phyloP scores from a whole-genome alignment of 2,329 filamentous ascomycete species.

The Colletotrichum trifolii region DNA sequence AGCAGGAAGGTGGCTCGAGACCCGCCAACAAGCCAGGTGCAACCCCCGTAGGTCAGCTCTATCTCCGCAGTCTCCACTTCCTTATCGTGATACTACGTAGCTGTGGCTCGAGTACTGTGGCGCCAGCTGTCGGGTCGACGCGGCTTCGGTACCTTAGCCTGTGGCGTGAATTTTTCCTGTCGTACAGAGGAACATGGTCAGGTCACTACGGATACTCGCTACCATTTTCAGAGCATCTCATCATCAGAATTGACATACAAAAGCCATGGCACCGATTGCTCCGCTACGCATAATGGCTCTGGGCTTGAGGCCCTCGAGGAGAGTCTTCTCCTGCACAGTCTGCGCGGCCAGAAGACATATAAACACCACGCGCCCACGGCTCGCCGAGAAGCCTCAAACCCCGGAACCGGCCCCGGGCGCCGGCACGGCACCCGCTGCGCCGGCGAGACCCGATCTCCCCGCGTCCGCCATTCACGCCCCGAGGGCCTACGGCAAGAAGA shows the following conservation, averaged over 20 bases:
- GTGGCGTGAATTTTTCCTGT: constrained; percentile 29
- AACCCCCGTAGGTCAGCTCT: constrained; percentile 9
- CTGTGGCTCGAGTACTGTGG: constrained; percentile 27
- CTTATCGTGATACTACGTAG: neutral
- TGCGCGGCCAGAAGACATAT: constrained; percentile 65
- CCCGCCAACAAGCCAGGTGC: constrained; percentile 10
- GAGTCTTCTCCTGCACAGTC: constrained; percentile 55
- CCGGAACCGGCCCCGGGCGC: constrained; percentile 34
- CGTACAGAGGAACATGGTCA: neutral
- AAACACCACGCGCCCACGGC: constrained; percentile 53
- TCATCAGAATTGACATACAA: neutral
- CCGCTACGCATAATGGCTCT: constrained; percentile 42
- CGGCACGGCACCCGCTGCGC: constrained; percentile 35
- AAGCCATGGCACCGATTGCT: constrained; percentile 19
- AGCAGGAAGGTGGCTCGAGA: constrained; percentile 26
- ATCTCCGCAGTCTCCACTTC: constrained; percentile 26
- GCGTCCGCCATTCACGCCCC: constrained; percentile 67
- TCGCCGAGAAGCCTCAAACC: constrained; percentile 43
- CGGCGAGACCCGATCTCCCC: constrained; percentile 51
- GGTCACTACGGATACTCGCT: too few relatives aligned
- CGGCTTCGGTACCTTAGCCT: neutral
- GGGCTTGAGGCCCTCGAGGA: constrained; percentile 45
- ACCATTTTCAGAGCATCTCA: too few relatives aligned
- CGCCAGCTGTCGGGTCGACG: constrained; percentile 19
- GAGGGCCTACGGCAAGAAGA: constrained; percentile 67